Evolutionary conservation across 495 filamentous ascomycete genomes (phyloP).

Genomic region (Aspergillus homomorphus): DNA sequence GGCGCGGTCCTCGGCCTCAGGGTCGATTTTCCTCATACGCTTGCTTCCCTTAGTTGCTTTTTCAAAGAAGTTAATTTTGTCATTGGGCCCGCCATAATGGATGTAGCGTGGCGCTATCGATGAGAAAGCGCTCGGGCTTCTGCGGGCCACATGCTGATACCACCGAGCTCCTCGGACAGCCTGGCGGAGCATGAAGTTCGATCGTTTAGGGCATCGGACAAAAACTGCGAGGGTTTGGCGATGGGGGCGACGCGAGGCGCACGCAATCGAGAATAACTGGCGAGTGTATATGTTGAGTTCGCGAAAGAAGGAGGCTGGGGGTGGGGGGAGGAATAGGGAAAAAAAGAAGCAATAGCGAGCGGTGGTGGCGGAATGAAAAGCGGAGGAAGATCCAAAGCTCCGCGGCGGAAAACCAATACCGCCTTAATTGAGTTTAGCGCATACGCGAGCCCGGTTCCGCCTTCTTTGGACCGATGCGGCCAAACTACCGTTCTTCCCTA

Average conservation of each 20-base stretch:
- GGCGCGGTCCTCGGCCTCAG: conserved; percentile 50
- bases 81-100: conserved; percentile 40
- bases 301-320: conserved; percentile 8
- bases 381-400: conserved; percentile 6
- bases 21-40: conserved; percentile 39
- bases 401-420: conserved; percentile 26
- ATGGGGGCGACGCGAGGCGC: not conserved
- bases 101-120: conserved; percentile 33
- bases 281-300: not conserved
- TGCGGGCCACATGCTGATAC: conserved; percentile 42
- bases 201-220: conserved; percentile 32
- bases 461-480: not conserved
- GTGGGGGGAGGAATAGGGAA: conserved; percentile 7
- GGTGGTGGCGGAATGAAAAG: conserved; percentile 2
- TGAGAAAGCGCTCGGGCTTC: conserved; percentile 34
- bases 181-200: conserved; percentile 48
- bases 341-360: not conserved
- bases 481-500: not conserved
- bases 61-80: conserved; percentile 46
- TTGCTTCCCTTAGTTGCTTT: conserved; percentile 36
- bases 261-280: not conserved
- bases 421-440: conserved; percentile 38
- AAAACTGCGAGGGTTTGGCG: not conserved
- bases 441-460: conserved; percentile 16
- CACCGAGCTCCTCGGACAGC: conserved; percentile 45